Evolutionary conservation across 345 rosid species (phyloP).

Genomic region (Cardamine resedifolia): DNA sequence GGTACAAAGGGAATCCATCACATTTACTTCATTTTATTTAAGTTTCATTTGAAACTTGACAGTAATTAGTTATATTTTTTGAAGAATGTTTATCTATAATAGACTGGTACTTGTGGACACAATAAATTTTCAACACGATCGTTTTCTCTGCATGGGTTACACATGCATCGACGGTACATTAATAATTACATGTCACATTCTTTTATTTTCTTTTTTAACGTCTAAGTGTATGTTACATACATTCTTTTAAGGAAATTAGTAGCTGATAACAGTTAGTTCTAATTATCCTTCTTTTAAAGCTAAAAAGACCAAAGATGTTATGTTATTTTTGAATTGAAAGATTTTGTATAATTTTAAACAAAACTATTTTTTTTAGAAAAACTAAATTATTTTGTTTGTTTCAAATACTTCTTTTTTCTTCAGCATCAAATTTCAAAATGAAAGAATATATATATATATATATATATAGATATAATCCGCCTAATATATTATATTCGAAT

Average conservation of each 20-base stretch:
- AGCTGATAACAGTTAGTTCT: not conserved
- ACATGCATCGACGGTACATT: slow-evolving; percentile 8
- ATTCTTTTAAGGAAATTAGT: not conserved
- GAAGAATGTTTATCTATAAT: not conserved
- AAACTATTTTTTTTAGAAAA: too few relatives aligned
- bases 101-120: not conserved
- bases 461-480: too few relatives aligned
- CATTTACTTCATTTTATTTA: slow-evolving; percentile 3
- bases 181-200: not conserved
- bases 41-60: slow-evolving; percentile 4
- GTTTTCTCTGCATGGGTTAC: slow-evolving; percentile 8
- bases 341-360: too few relatives aligned
- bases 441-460: not conserved
- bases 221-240: not conserved
- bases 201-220: not conserved
- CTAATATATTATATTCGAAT: not conserved
- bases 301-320: too few relatives aligned
- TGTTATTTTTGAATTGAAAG: not conserved
- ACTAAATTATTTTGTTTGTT: not conserved
- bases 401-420: not conserved
- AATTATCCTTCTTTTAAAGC: too few relatives aligned
- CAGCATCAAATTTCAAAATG: not conserved
- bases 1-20: not conserved
- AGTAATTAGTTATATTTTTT: not conserved
- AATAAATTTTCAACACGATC: slow-evolving; percentile 13